phyloP scores from a whole-genome alignment of 225 moss, liverwort and hornwort genomes.

The Bryoerythrophyllum caledonicum region DNA sequence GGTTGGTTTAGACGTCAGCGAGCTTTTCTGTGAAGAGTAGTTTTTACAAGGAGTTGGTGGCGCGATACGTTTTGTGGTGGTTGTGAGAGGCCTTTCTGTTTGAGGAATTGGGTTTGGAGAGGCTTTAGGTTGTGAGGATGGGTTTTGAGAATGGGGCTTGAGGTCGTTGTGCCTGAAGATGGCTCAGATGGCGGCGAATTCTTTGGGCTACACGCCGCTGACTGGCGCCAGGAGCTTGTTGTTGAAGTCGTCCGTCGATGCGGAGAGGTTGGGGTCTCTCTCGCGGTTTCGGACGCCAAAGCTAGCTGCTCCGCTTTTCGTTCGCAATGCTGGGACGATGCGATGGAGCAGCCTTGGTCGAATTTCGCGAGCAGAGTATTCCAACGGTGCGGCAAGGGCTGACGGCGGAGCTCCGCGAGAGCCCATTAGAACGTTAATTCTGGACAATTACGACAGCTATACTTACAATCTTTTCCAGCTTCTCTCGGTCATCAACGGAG shows the following conservation, averaged over 20 bases:
- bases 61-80: background rate
- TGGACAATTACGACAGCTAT: conserved; percentile 99
- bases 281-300: conserved; percentile 19
- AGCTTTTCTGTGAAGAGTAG: background rate
- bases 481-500: conserved; percentile 89
- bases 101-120: background rate
- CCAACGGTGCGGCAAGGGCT: conserved; percentile 19
- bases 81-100: background rate
- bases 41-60: too few relatives aligned
- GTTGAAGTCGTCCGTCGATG: conserved; percentile 17
- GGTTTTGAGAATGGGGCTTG: conserved; percentile 47
- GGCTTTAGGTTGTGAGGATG: conserved; percentile 39
- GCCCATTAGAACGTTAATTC: conserved; percentile 78
- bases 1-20: background rate
- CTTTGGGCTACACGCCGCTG: conserved; percentile 33
- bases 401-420: conserved; percentile 24
- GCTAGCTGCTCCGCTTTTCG: conserved; percentile 16
- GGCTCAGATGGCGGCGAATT: conserved; percentile 54
- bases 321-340: conserved; percentile 22
- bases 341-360: conserved; percentile 25
- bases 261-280: conserved; percentile 16
- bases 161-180: conserved; percentile 37
- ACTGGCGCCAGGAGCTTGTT: conserved; percentile 20
- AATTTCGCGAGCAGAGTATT: conserved; percentile 31
- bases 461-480: conserved; percentile 96